Evolutionary conservation across 1,284 basidiomycete genomes (phyloP), one percentile per base, ranked within the genome.

Genomic region (Ganoderma sinense): DNA sequence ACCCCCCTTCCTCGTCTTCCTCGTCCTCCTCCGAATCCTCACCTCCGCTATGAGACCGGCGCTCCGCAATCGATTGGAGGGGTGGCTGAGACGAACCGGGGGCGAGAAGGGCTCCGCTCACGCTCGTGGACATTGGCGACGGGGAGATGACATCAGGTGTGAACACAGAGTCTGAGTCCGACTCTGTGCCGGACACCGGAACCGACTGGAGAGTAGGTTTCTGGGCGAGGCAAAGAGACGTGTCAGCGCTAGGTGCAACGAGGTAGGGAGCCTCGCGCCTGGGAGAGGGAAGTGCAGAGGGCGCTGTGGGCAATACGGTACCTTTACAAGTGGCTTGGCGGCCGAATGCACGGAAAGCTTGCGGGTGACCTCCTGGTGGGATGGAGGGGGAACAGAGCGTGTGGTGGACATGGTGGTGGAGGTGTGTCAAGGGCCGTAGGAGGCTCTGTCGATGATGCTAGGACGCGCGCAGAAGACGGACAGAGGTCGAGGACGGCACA

Each of bases 351-450:
- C 86, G 2, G 94, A 96, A 26, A 97, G 88, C 78, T 97, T 97
- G 71, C 95, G 87, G 72, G 94, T 89, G 33, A 97, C 89, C 83
- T 97, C 96, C 77, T 94, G 92, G 40, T 91, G 89, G 16, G 94
- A 91, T 2, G 95, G 96, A 13, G 94, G 93, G 31, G 91, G 86
- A 64, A 87, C 93, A 61, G 89, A 83, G 70, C 84, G 84, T 48
- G 86, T 59, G n/a, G 70, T 67, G 16, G 74, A 71, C 71, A 73
- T 64, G 69, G 33, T 51, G 65, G 68, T 61, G n/a, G 59, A 2
- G 14, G 18, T 31, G 59, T 39, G 36, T 23, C 36, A 26, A 61
- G 23, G 63, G 62, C 67, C 70, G 69, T 69, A 48, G 18, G 62
- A 41, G 33, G 82, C 66, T 62, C 53, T 56, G 58, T 41, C 36